A percentile compares a stretch with the other conserved stretches of the same genome.
These are phyloP conservation scores for Ustilago lituana DNA, from an alignment of 1,284 basidiomycete species.

Conservation along the genomic window DNA sequence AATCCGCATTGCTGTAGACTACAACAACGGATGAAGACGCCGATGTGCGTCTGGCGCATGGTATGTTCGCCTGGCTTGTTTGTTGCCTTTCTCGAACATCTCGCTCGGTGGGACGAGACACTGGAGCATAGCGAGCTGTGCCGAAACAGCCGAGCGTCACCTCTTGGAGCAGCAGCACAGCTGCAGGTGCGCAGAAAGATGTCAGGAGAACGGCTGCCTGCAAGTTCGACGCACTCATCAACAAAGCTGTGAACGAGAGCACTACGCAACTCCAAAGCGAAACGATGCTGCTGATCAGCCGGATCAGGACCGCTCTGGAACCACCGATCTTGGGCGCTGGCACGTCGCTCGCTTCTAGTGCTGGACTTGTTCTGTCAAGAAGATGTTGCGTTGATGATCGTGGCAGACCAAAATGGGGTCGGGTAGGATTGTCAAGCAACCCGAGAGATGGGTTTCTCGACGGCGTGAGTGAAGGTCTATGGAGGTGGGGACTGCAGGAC, in stretches of 20 bases:
- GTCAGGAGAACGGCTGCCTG: slow-evolving; percentile 8
- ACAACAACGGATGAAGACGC: slow-evolving; percentile 9
- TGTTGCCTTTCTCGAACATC: too few relatives aligned
- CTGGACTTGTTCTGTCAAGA: too few relatives aligned
- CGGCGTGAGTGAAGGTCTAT: background rate
- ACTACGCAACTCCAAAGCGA: slow-evolving; percentile 15
- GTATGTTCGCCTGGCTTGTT: too few relatives aligned
- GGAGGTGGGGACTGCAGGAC: background rate
- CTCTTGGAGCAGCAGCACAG: slow-evolving; percentile 6
- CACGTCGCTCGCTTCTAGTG: too few relatives aligned
- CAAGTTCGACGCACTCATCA: background rate
- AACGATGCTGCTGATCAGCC: background rate
- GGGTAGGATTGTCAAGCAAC: background rate
- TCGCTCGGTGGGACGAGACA: too few relatives aligned
- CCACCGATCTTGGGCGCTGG: too few relatives aligned
- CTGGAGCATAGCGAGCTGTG: too few relatives aligned
- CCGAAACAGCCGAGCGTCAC: background rate
- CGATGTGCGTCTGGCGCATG: slow-evolving; percentile 5
- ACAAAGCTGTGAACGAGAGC: slow-evolving; percentile 1
- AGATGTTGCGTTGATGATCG: slow-evolving; percentile 1
- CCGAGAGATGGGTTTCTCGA: background rate
- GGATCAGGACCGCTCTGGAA: background rate
- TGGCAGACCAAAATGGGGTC: background rate
- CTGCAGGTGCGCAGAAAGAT: slow-evolving; percentile 13
- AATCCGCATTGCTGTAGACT: background rate